Evolutionary conservation across 768 basidiomycete genomes (phyloP), one percentile per base, ranked within the genome.

Genomic region (Lentinula boryana): DNA sequence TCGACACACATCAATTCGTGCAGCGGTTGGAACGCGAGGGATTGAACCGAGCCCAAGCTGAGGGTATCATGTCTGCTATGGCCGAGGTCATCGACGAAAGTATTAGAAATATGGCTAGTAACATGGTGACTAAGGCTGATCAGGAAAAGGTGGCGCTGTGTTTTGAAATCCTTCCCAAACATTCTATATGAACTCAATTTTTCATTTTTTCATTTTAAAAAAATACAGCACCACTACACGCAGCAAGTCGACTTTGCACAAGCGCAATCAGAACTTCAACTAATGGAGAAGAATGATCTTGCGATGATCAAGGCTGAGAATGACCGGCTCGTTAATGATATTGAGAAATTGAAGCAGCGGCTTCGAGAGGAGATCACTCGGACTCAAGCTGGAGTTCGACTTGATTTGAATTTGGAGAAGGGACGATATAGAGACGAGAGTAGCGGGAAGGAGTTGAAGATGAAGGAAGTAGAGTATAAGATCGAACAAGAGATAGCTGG

Each of bases 31-130:
- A 95, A 72, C 81, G 84, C 61, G 90, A 97, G 69, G 96, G 96
- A 0, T 74, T 98, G 63, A 93, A 89, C 64, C 84, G 93, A 16
- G 85, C 86, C 21, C 96, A 98, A 74, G 95, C 96, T 0, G 94
- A 98, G 71, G 96, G 97, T 3, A 91, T 99, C 70, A 97, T 98
- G 95, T 82, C 87, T 50, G 93, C 95, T 7, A 91, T 99, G 84
- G 92, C 94, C 12, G 93, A 95, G 67, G 95, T 98, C 63, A 94
- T 99, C 41, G 93, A 97, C 72, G 97, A 99, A 79, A 95, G 93
- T 70, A 88, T 98, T 43, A 83, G 89, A 63, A 96, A 95, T 69
- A 95, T 99, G 93, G 92, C 93, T 41, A 87, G 85, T 66, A 94
- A 93, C 67, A 91, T 98, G 88, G 96, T 98, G 62, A 94, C 92